phyloP scores from a whole-genome alignment of 2,329 filamentous ascomycete genomes.

The Calycina marina region DNA sequence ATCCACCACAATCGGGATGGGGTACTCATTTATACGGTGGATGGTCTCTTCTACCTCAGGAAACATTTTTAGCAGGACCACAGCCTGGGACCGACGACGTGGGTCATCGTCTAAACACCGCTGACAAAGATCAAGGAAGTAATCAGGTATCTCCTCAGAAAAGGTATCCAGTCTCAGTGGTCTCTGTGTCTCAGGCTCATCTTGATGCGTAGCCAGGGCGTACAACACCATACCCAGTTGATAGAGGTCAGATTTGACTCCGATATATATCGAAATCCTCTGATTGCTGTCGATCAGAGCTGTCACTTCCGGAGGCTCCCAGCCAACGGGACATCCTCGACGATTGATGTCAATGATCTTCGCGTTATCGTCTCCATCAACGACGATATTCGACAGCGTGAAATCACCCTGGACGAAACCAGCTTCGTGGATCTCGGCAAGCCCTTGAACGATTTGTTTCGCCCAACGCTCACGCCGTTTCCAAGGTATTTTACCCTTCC shows the following conservation, averaged over 20 bases:
- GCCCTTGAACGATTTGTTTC: conserved; percentile 73
- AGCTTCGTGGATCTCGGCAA: conserved; percentile 86
- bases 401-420: conserved; percentile 98
- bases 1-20: conserved; percentile 19
- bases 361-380: conserved; percentile 70
- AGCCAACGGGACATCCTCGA: conserved; percentile 89
- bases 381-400: conserved; percentile 91
- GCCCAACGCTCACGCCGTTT: conserved; percentile 72
- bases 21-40: conserved; percentile 5
- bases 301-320: conserved; percentile 89
- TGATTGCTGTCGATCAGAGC: conserved; percentile 77
- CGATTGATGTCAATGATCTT: conserved; percentile 99
- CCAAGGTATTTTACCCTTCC: conserved; percentile 49
- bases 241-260: conserved; percentile 91
- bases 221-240: conserved; percentile 93
- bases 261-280: conserved; percentile 91
- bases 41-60: conserved; percentile 28
- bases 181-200: conserved; percentile 74
- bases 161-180: conserved; percentile 45
- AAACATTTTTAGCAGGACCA: conserved; percentile 55
- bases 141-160: conserved; percentile 54
- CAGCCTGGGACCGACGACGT: conserved; percentile 57
- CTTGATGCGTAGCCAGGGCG: conserved; percentile 74
- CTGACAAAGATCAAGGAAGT: conserved; percentile 65
- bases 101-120: conserved; percentile 62